These are phyloP conservation scores for Ophiostoma piceae DNA, from an alignment of 2,329 filamentous ascomycete genomes.

Conservation along the genomic window DNA sequence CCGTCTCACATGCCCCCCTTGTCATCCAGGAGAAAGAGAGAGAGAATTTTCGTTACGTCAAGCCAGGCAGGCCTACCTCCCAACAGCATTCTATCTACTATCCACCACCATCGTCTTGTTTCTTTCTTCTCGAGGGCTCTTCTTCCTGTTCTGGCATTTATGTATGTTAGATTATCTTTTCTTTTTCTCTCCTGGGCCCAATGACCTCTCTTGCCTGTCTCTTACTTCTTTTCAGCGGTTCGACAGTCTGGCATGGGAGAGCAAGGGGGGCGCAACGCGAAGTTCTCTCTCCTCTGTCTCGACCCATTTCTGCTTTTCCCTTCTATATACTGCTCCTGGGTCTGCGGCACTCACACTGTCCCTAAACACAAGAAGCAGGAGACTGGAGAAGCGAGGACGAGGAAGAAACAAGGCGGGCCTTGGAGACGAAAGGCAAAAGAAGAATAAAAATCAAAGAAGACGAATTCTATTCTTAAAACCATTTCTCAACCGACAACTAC, in stretches of 20 bases:
- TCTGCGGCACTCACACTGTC: neutral
- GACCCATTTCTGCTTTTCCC: neutral
- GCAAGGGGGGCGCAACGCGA: slow-evolving; percentile 2
- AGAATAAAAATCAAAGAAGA: slow-evolving; percentile 16
- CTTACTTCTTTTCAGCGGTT: neutral
- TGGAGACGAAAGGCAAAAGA: slow-evolving; percentile 12
- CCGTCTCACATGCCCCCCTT: slow-evolving; percentile 12
- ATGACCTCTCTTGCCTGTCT: neutral
- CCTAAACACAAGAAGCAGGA: neutral
- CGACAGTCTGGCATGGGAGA: neutral
- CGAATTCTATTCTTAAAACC: neutral
- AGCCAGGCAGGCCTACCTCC: slow-evolving; percentile 16
- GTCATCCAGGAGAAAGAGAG: slow-evolving; percentile 16
- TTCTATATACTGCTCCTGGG: neutral
- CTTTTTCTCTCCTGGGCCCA: slow-evolving; percentile 17
- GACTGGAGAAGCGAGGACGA: slow-evolving; percentile 11
- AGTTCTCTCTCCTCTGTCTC: slow-evolving; percentile 14
- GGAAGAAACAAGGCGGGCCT: slow-evolving; percentile 14
- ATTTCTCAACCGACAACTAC: neutral
- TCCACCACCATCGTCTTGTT: slow-evolving; percentile 17
- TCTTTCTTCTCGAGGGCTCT: slow-evolving; percentile 17
- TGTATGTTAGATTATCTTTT: slow-evolving; percentile 18
- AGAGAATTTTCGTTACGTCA: slow-evolving; percentile 17
- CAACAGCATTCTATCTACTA: neutral
- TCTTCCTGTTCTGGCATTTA: slow-evolving; percentile 16